Conservation (phyloP, 2,329 filamentous ascomycete genomes). For the Ophiostoma australiae region DNA sequence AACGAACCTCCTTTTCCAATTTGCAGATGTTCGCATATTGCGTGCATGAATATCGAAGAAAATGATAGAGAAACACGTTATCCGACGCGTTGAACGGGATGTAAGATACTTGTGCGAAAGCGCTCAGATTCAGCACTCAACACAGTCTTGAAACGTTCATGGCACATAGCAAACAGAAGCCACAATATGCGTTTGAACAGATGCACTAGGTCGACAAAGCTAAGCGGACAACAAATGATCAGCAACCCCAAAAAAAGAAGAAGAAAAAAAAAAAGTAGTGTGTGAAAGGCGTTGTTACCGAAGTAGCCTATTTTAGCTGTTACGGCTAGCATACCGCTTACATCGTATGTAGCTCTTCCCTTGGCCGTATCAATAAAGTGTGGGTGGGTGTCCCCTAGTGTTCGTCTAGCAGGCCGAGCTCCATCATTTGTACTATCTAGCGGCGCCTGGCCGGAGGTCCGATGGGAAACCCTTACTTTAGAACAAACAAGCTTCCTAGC, state of each 20-base stretch:
- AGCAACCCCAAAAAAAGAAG: not conserved
- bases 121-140: not conserved
- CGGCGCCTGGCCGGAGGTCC: constrained; percentile 6
- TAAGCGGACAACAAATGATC: not conserved
- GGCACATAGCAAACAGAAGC: not conserved
- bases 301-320: not conserved
- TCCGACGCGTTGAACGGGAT: not conserved
- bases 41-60: not conserved
- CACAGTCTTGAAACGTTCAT: not conserved
- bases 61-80: not conserved
- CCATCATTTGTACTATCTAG: not conserved
- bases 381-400: not conserved
- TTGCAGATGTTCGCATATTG: not conserved
- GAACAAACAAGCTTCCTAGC: not conserved
- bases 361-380: not conserved
- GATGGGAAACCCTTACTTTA: constrained; percentile 10
- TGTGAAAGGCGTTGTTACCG: not conserved
- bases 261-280: too few relatives aligned
- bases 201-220: not conserved
- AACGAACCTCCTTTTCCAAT: not conserved
- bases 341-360: not conserved
- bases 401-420: not conserved
- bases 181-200: not conserved
- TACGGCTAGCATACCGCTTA: not conserved
- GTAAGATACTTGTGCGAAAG: not conserved